Conservation (phyloP, 2,329 filamentous ascomycete species). For the Fusarium sp. region DNA sequence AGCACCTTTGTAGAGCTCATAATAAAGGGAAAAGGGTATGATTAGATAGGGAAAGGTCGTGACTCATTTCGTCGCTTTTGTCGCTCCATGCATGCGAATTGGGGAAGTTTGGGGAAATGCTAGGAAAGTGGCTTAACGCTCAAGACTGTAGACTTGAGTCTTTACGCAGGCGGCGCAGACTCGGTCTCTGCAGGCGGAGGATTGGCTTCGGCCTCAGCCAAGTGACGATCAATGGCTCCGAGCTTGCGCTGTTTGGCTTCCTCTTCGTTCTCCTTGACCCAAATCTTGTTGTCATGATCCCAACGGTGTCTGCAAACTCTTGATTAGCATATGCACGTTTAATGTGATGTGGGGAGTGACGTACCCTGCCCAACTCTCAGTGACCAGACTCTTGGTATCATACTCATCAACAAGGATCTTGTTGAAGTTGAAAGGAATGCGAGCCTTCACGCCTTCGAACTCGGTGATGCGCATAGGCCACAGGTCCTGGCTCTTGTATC, state of each 20-base stretch:
- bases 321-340: constrained; percentile 32
- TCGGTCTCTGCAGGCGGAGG: constrained; percentile 12
- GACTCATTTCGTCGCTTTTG: constrained; percentile 18
- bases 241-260: constrained; percentile 46
- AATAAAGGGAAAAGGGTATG: constrained; percentile 5
- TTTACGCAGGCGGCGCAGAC: background rate
- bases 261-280: constrained; percentile 64
- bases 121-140: background rate
- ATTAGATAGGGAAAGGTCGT: constrained; percentile 19
- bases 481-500: constrained; percentile 78
- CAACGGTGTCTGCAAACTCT: constrained; percentile 68
- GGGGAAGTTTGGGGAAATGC: background rate
- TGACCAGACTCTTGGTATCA: constrained; percentile 70
- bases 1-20: background rate
- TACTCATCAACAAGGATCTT: constrained; percentile 77
- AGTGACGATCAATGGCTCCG: constrained; percentile 48
- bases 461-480: constrained; percentile 81
- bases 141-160: background rate
- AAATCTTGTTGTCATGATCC: constrained; percentile 70
- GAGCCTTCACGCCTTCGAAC: constrained; percentile 81
- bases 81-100: constrained; percentile 8
- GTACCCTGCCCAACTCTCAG: constrained; percentile 74
- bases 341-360: constrained; percentile 49
- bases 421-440: constrained; percentile 79
- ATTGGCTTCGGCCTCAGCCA: constrained; percentile 43